Base-by-base conservation (phyloP, 805 yeast genomes). In the Metschnikowia matae region DNA sequence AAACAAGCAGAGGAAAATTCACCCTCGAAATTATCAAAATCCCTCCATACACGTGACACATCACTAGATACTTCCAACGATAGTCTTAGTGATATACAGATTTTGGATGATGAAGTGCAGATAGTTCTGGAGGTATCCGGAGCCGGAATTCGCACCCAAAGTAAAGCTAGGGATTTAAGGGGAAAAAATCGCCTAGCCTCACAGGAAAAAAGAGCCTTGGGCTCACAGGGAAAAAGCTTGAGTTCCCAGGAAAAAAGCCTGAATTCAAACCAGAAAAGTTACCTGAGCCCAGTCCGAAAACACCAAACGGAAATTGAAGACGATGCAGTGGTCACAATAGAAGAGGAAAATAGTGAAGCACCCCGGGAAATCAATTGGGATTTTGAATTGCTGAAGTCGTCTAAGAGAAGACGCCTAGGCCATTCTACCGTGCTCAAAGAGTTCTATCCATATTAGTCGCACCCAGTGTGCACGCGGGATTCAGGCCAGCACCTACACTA, bases 101-200 rank as follows among this genome's bases (percentile, higher is more conserved):
- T 55, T 10, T 42, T 48, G 40, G 53, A 49, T 17, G 51, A 48
- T 17, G 58, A 53, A 7, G 26, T 50, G 49, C 46, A 52, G 11
- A 26, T 49, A 6, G 49, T 52, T 20, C 50, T 51, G 18, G 55
- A 52, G 23, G 48, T 46, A 1, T 40, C 49, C 11, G 45, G 38
- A 42, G 20, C 38, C 15, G 38, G 33, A 6, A 20, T 15, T 20
- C 31, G 45, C 32, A 35, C 13, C 34, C 40, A 35, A 6, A 35
- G 7, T 21, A 31, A 35, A 14, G 20, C 13, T 13, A 35, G 20
- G n/a, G 37, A 20, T 11, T 17, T 15, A 14, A n/a, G 29, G 29
- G 29, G 10, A 26, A 26, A 26, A 26, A 26, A 26, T 26, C 29
- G 29, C 29, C 29, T 26, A 26, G 11, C 13, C 8, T 6, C 34